phyloP scores from a whole-genome alignment of 441 rosid species.

The Capsella rubella region DNA sequence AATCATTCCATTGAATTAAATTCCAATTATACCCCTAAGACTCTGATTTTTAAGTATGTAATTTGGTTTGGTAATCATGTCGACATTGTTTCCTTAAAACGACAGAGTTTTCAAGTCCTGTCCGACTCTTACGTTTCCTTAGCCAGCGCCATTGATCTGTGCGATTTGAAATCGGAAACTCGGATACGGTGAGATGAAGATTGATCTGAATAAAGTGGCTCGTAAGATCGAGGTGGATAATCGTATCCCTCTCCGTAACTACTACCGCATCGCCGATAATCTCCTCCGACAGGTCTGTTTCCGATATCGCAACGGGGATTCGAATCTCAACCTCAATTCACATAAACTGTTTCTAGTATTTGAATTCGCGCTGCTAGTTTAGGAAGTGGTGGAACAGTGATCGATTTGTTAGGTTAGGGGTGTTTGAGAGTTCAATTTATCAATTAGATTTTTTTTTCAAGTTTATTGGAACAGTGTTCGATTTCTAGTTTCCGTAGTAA shows the following conservation, averaged over 20 bases:
- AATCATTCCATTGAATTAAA: too few species aligned
- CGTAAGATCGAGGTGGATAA: conserved; percentile 81
- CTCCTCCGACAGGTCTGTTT: conserved; percentile 78
- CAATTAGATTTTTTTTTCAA: conserved; percentile 1
- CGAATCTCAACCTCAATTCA: conserved; percentile 4
- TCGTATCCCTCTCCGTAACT: conserved; percentile 79
- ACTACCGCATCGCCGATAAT: conserved; percentile 89
- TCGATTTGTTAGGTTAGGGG: background rate
- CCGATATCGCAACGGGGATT: conserved; percentile 4
- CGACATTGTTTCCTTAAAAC: conserved; percentile 25
- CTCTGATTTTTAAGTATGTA: background rate
- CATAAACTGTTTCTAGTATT: background rate
- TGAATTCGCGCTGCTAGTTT: too few species aligned
- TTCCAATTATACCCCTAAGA: background rate
- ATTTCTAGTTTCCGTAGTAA: too few species aligned
- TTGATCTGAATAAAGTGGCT: conserved; percentile 64
- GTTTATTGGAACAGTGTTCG: background rate
- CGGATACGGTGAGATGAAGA: conserved; percentile 55
- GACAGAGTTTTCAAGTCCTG: conserved; percentile 31
- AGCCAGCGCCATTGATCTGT: conserved; percentile 24
- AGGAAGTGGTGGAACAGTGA: too few species aligned
- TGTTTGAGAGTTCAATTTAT: background rate
- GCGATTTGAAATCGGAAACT: conserved; percentile 2
- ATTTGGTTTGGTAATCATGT: conserved; percentile 21
- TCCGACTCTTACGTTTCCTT: conserved; percentile 24